Evolutionary conservation across 2,329 filamentous ascomycete species (phyloP).

Genomic region (Taxawa tesnikishii): DNA sequence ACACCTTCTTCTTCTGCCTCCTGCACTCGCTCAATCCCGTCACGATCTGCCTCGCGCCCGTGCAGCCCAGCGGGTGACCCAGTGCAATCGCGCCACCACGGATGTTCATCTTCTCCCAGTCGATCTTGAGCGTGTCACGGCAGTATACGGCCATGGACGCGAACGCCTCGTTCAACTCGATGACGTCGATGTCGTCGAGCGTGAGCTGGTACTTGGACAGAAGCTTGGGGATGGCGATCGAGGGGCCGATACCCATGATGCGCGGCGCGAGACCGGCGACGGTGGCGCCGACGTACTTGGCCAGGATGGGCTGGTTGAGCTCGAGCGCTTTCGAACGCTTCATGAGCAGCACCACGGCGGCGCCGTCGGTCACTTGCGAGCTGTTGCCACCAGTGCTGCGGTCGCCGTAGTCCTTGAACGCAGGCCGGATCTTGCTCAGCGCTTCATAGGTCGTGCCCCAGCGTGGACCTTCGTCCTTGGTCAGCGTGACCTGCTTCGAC

Average conservation of each 20-base stretch:
- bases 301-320: constrained; percentile 81
- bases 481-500: constrained; percentile 63
- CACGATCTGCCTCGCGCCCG: constrained; percentile 70
- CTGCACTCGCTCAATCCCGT: constrained; percentile 79
- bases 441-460: constrained; percentile 78
- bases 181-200: constrained; percentile 72
- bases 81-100: constrained; percentile 73
- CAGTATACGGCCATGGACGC: constrained; percentile 97
- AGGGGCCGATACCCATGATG: constrained; percentile 91
- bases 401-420: constrained; percentile 82
- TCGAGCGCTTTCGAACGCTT: constrained; percentile 80
- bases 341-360: constrained; percentile 83
- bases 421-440: constrained; percentile 73
- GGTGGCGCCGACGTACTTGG: constrained; percentile 87
- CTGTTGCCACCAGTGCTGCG: constrained; percentile 86
- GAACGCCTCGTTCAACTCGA: constrained; percentile 96
- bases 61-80: constrained; percentile 70
- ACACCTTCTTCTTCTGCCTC: constrained; percentile 75
- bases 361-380: constrained; percentile 88
- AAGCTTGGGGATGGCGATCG: constrained; percentile 64
- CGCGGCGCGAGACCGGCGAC: constrained; percentile 81
- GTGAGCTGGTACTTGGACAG: constrained; percentile 65
- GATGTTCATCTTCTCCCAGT: constrained; percentile 67
- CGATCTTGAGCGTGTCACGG: constrained; percentile 47
- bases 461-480: constrained; percentile 80